Evolutionary conservation across 2,329 filamentous ascomycete genomes (phyloP).

Genomic region (Ascochyta viciae-villosae): DNA sequence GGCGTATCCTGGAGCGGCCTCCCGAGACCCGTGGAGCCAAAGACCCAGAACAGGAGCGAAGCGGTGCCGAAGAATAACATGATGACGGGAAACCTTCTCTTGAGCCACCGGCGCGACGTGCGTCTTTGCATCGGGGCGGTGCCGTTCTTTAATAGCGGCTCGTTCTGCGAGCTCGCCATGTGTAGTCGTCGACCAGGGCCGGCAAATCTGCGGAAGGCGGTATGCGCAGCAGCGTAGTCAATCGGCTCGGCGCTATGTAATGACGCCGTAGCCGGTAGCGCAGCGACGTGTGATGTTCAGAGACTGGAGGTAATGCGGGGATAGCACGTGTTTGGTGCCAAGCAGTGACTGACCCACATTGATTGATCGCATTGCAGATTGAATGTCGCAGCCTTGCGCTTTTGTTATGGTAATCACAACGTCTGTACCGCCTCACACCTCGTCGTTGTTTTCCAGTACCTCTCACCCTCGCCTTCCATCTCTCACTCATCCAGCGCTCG

Average conservation of each 20-base stretch:
- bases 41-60: conserved; percentile 32
- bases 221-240: neutral
- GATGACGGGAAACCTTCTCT: conserved; percentile 23
- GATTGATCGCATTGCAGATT: neutral
- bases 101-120: conserved; percentile 25
- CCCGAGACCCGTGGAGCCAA: conserved; percentile 19
- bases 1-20: conserved; percentile 7
- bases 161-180: conserved; percentile 16
- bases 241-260: conserved; percentile 5
- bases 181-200: neutral
- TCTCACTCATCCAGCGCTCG: no score
- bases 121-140: conserved; percentile 4
- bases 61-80: conserved; percentile 31
- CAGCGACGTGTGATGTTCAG: conserved; percentile 13
- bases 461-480: no score
- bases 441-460: no score
- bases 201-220: conserved; percentile 8
- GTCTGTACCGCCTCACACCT: no score
- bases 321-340: conserved; percentile 9
- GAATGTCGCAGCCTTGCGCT: no score
- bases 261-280: conserved; percentile 12
- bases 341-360: neutral
- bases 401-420: no score
- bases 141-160: conserved; percentile 19
- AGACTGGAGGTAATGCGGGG: conserved; percentile 17